phyloP scores from a whole-genome alignment of 1,284 basidiomycete genomes.

The Takashimella tepidaria region DNA sequence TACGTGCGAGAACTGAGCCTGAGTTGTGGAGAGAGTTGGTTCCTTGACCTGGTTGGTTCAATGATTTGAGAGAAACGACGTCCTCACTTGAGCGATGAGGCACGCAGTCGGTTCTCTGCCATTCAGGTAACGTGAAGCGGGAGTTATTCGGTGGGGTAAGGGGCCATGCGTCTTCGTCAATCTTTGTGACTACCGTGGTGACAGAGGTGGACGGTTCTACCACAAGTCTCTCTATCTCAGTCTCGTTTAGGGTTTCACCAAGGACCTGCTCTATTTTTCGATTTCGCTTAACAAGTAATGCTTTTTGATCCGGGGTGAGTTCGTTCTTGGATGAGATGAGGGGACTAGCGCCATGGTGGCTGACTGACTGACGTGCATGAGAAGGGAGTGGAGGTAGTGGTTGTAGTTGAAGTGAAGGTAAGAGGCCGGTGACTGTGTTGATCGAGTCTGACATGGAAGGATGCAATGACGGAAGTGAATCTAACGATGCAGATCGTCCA shows the following conservation, averaged over 20 bases:
- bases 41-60: background rate
- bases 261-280: constrained; percentile 73
- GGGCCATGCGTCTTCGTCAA: constrained; percentile 21
- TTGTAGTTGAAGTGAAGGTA: constrained; percentile 3
- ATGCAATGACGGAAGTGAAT: constrained; percentile 17
- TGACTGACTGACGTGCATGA: background rate
- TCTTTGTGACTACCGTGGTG: constrained; percentile 13
- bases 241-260: constrained; percentile 49
- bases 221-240: constrained; percentile 25
- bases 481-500: constrained; percentile 11
- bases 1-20: constrained; percentile 6
- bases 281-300: constrained; percentile 64
- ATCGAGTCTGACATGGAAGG: constrained; percentile 16
- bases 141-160: background rate
- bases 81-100: constrained; percentile 9
- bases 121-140: constrained; percentile 15
- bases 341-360: constrained; percentile 1
- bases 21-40: background rate
- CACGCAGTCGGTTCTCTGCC: constrained; percentile 26
- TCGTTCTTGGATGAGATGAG: constrained; percentile 61
- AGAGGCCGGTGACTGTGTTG: constrained; percentile 10
- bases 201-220: constrained; percentile 24
- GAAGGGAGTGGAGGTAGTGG: constrained; percentile 5
- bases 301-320: constrained; percentile 61
- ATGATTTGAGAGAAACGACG: background rate